These are phyloP conservation scores for Ascochyta lentis DNA, from an alignment of 2,329 filamentous ascomycete species.

Conservation along the genomic window DNA sequence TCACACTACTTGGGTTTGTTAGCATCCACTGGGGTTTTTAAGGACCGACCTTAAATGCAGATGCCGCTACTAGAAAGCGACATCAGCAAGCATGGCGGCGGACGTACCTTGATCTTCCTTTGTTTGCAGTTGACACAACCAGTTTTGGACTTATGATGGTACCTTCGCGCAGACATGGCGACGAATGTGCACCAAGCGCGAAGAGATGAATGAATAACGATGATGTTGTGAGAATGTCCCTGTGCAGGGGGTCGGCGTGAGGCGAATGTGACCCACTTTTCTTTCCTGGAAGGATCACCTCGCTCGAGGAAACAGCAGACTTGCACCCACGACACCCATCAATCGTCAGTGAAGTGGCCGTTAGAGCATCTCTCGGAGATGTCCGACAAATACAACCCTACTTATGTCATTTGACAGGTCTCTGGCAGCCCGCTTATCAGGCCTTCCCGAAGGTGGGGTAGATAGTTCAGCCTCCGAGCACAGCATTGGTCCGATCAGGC, in stretches of 20 bases:
- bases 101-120: conserved; percentile 9
- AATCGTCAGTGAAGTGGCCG: neutral
- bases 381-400: neutral
- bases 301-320: neutral
- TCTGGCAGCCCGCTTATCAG: neutral
- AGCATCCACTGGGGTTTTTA: neutral
- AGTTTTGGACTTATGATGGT: conserved; percentile 5
- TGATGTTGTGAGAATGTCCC: neutral
- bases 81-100: neutral
- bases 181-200: neutral
- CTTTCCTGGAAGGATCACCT: neutral
- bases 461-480: conserved; percentile 1
- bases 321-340: neutral
- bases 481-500: neutral
- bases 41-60: neutral
- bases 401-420: neutral
- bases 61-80: neutral
- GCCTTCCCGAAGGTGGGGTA: conserved; percentile 7
- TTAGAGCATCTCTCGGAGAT: neutral
- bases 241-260: neutral
- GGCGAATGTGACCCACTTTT: neutral
- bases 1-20: conserved; percentile 12
- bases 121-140: conserved; percentile 13
- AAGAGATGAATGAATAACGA: neutral
- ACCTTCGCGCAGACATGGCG: neutral